A percentile compares a stretch with the other conserved stretches of the same genome.
Evolutionary conservation across 1,284 basidiomycete species (phyloP).

Genomic region (Marasmius fiardii): DNA sequence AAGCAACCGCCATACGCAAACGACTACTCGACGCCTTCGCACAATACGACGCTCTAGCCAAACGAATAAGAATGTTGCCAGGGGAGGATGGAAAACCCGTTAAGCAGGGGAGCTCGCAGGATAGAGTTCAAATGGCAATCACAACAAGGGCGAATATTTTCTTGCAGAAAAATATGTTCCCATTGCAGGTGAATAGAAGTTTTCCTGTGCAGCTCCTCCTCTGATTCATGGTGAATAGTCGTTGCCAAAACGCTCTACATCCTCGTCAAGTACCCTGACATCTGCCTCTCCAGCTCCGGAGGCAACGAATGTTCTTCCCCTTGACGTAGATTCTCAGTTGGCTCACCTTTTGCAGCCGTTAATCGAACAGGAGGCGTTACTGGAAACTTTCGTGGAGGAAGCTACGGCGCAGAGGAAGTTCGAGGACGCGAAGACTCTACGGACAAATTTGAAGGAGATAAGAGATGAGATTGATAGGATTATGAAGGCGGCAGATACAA

Average conservation of each 20-base stretch:
- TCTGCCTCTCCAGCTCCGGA: neutral
- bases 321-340: conserved; percentile 66
- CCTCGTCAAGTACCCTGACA: neutral
- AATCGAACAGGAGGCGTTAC: conserved; percentile 85
- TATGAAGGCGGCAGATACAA: conserved; percentile 35
- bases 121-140: conserved; percentile 82
- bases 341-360: conserved; percentile 78
- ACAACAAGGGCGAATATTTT: conserved; percentile 77
- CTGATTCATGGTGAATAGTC: neutral
- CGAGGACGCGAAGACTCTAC: conserved; percentile 81
- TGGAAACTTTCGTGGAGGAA: conserved; percentile 82
- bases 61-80: conserved; percentile 76
- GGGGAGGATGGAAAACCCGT: conserved; percentile 24
- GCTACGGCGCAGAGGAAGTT: conserved; percentile 85
- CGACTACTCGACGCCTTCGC: conserved; percentile 80
- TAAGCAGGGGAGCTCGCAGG: conserved; percentile 69
- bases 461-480: conserved; percentile 75
- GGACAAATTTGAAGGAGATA: conserved; percentile 75
- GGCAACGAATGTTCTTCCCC: conserved; percentile 18
- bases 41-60: conserved; percentile 86
- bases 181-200: conserved; percentile 52
- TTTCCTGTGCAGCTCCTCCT: conserved; percentile 11
- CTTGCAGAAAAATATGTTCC: conserved; percentile 86
- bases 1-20: conserved; percentile 73
- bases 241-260: conserved; percentile 5